phyloP scores from a whole-genome alignment of 2,329 filamentous ascomycete species.

The Fusarium sp. region DNA sequence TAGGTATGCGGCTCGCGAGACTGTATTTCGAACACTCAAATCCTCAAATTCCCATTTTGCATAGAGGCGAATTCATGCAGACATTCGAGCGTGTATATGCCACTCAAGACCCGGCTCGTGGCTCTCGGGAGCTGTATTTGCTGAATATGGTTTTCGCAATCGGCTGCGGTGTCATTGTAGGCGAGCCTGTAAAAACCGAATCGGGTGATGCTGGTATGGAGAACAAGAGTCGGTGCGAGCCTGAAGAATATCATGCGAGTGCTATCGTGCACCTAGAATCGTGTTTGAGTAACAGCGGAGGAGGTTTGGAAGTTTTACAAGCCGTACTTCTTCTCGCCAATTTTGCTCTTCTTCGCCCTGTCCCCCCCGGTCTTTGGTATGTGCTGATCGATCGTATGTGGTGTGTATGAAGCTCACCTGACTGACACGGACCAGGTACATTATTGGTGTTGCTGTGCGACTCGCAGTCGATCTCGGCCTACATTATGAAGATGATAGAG shows the following conservation, averaged over 20 bases:
- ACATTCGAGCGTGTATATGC: slow-evolving; percentile 88
- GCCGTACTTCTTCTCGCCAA: slow-evolving; percentile 92
- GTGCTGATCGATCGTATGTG: slow-evolving; percentile 39
- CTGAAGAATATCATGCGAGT: slow-evolving; percentile 96
- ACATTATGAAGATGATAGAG: slow-evolving; percentile 89
- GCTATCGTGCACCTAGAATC: slow-evolving; percentile 93
- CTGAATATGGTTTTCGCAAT: slow-evolving; percentile 98
- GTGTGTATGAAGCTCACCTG: slow-evolving; percentile 11
- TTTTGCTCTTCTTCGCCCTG: slow-evolving; percentile 90
- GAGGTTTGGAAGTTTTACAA: slow-evolving; percentile 92
- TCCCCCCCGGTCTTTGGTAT: slow-evolving; percentile 91
- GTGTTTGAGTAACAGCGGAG: slow-evolving; percentile 87
- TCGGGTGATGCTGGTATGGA: slow-evolving; percentile 53
- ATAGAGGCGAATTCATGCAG: slow-evolving; percentile 89
- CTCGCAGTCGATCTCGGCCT: slow-evolving; percentile 92
- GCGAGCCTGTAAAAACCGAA: slow-evolving; percentile 68
- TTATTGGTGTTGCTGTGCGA: slow-evolving; percentile 92
- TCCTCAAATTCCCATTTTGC: slow-evolving; percentile 93
- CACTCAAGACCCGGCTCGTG: slow-evolving; percentile 75
- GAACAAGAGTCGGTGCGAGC: slow-evolving; percentile 71
- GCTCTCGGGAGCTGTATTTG: slow-evolving; percentile 89
- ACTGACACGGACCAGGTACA: slow-evolving; percentile 72
- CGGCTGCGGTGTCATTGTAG: slow-evolving; percentile 92
- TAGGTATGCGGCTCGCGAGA: slow-evolving; percentile 80
- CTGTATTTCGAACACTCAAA: slow-evolving; percentile 98